Conservation (phyloP, 768 basidiomycete species). For the Pleurotus pulmonarius region DNA sequence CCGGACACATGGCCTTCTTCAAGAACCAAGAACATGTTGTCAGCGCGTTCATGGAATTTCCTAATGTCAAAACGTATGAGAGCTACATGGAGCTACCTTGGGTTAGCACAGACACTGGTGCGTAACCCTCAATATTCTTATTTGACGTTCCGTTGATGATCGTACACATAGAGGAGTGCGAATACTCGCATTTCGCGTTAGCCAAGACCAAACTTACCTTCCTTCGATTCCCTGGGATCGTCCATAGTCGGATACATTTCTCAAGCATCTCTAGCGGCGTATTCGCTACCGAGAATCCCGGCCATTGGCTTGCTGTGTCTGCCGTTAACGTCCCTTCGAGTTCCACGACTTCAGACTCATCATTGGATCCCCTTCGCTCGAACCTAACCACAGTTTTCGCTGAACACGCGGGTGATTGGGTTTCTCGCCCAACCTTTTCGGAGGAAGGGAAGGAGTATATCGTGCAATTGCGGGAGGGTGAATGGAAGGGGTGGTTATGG, state of each 20-base stretch:
- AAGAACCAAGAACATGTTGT: background rate
- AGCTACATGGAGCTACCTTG: slow-evolving; percentile 5
- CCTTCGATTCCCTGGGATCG: slow-evolving; percentile 8
- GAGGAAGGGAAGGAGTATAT: background rate
- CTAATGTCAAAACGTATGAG: background rate
- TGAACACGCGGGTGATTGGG: too few species aligned
- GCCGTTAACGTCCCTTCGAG: too few species aligned
- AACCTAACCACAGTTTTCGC: too few species aligned
- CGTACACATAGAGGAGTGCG: slow-evolving; percentile 4
- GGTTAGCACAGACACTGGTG: slow-evolving; percentile 5
- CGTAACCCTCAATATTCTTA: background rate
- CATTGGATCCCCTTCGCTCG: too few species aligned
- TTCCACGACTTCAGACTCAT: too few species aligned
- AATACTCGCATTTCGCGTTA: slow-evolving; percentile 9
- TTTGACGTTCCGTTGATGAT: background rate
- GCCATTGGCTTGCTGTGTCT: background rate
- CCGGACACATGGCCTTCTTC: slow-evolving; percentile 10
- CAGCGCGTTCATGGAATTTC: slow-evolving; percentile 9
- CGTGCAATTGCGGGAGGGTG: background rate
- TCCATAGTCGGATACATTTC: slow-evolving; percentile 4
- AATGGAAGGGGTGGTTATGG: background rate
- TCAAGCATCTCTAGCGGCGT: background rate
- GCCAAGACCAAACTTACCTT: slow-evolving; percentile 4
- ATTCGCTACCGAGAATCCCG: slow-evolving; percentile 2
- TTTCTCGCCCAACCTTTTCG: background rate